Base-by-base conservation (phyloP, 352 stramenopile species). In the Pythium volutum region DNA sequence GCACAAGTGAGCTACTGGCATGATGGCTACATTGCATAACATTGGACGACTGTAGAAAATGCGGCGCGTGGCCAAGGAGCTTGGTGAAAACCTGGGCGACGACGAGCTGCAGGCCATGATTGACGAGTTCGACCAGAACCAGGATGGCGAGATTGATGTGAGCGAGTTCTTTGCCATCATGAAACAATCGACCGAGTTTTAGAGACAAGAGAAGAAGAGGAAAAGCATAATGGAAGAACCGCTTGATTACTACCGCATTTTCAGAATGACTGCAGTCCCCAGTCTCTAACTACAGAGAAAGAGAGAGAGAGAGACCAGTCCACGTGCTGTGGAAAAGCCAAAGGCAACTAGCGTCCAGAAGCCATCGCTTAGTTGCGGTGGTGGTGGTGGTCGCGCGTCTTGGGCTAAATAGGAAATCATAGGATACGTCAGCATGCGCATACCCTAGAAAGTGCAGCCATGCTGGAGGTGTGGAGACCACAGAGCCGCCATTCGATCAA, bases 61-160 rank as follows among this genome's bases (percentile, higher is more conserved):
- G 82, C 75, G 89, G n/a, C 75, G 84, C 16, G 87, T 98, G 38
- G 85, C 91, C 4, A 91, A 95, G 59, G 93, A 98, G 64, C 77
- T 98, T 43, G 93, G 93, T 29, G 93, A 98, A 66, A 93, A 91
- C 60, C 77, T 98, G 10, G 79, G 73, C n/a, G 92, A 98, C 57
- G 87, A 97, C 52, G 93, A 98, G 71, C 69, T 94, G 3, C 66
- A 97, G 75, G 91, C 89, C 4, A 98, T 98, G 93, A 97, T 98
- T 58, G 91, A 98, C 51, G 91, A 98, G 74, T 98, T 98, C 50
- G 92, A 98, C 59, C 77, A 95, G 48, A 93, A 98, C 64, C 84
- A 97, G 59, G 91, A 98, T 67, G 93, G 91, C 45, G 84, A 92
- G 62, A 97, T 98, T 62, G 85, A 81, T 56, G 67, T 85, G 45